Percentiles rank a stretch among this genome's conserved stretches.
These are phyloP conservation scores for Ophiostoma ulmi DNA, from an alignment of 2,329 filamentous ascomycete species.

Conservation along the genomic window DNA sequence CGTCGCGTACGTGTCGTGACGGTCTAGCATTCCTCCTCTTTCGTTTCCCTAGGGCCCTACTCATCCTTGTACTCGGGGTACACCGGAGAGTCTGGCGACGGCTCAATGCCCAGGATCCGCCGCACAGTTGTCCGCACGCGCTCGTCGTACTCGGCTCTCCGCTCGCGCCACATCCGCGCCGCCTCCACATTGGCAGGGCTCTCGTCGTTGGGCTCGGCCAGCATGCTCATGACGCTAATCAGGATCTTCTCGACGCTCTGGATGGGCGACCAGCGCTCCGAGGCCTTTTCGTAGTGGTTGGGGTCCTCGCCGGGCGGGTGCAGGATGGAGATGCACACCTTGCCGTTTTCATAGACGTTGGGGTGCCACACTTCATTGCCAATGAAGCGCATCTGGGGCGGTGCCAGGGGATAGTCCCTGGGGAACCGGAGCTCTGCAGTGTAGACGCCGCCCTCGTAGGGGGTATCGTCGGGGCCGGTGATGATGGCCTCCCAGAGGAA, in stretches of 20 bases:
- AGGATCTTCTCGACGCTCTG: constrained; percentile 97
- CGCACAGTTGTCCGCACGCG: constrained; percentile 79
- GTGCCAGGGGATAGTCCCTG: constrained; percentile 92
- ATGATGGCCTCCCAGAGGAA: constrained; percentile 96
- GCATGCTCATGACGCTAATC: constrained; percentile 96
- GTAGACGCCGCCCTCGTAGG: constrained; percentile 93
- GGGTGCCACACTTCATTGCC: constrained; percentile 87
- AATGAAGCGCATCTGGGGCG: constrained; percentile 92
- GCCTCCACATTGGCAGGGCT: constrained; percentile 94
- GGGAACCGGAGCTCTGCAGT: constrained; percentile 93
- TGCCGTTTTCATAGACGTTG: constrained; percentile 87
- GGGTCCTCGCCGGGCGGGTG: constrained; percentile 95
- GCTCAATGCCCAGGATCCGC: constrained; percentile 58
- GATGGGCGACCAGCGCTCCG: constrained; percentile 92
- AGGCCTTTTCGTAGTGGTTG: constrained; percentile 95
- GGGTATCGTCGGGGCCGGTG: constrained; percentile 89
- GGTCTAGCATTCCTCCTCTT: background rate
- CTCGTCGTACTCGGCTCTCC: constrained; percentile 75
- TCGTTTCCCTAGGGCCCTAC: background rate
- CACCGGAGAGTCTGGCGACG: background rate
- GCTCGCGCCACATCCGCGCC: constrained; percentile 91
- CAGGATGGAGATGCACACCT: constrained; percentile 97
- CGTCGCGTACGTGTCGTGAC: background rate
- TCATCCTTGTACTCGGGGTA: constrained; percentile 8
- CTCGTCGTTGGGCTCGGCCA: constrained; percentile 95